A percentile compares a stretch with the other conserved stretches of the same genome.
Conservation (phyloP, 768 basidiomycete species). For the Kwoniella botswanensis region DNA sequence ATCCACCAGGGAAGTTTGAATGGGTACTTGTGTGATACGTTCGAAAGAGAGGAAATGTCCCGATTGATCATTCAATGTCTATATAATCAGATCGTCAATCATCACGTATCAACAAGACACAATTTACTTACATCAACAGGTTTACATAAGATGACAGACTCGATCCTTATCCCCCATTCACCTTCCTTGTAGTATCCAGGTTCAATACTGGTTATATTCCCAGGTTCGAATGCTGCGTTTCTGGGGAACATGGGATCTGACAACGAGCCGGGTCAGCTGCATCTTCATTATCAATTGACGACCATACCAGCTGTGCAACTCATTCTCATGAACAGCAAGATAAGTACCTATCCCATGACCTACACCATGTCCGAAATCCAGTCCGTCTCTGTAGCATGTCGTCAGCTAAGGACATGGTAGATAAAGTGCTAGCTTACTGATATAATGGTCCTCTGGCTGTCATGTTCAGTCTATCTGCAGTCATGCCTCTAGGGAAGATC, state of each 20-base stretch:
- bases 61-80: constrained; percentile 2
- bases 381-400: constrained; percentile 33
- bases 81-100: background rate
- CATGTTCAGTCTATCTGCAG: constrained; percentile 80
- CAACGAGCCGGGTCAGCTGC: background rate
- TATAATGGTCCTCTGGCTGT: constrained; percentile 86
- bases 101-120: background rate
- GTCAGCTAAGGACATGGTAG: background rate
- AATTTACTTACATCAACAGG: constrained; percentile 64
- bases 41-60: constrained; percentile 24
- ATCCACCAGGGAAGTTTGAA: constrained; percentile 87
- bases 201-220: constrained; percentile 91
- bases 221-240: constrained; percentile 72
- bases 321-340: constrained; percentile 56
- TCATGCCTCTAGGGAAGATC: constrained; percentile 87
- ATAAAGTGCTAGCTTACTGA: constrained; percentile 57
- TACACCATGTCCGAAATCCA: constrained; percentile 58
- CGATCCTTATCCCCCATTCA: constrained; percentile 88
- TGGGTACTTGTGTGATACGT: constrained; percentile 74
- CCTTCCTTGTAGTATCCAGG: constrained; percentile 86
- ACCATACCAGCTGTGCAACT: background rate
- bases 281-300: background rate
- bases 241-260: constrained; percentile 72
- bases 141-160: constrained; percentile 79
- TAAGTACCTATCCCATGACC: constrained; percentile 58